Conservation (phyloP, 768 basidiomycete genomes). For the Lentinula aciculospora region DNA sequence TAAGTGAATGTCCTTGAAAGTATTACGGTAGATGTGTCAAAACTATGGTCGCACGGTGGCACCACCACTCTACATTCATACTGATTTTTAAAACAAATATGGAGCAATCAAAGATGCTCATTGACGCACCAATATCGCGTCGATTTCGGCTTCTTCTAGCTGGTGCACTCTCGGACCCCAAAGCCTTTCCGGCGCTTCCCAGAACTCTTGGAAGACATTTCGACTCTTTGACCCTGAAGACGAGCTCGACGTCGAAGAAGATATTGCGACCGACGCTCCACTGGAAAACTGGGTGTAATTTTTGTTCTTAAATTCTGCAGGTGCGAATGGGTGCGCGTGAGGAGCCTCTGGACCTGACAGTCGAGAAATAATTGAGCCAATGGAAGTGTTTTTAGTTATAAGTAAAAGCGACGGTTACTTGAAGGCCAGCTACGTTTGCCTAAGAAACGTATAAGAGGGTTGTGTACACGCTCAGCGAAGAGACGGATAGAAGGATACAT, state of each 20-base stretch:
- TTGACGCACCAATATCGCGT: slow-evolving; percentile 55
- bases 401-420: slow-evolving; percentile 23
- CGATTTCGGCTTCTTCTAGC: slow-evolving; percentile 54
- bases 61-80: slow-evolving; percentile 52
- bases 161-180: slow-evolving; percentile 47
- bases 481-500: slow-evolving; percentile 30
- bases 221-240: slow-evolving; percentile 12
- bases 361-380: neutral
- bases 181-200: slow-evolving; percentile 61
- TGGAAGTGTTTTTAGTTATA: too few relatives aligned
- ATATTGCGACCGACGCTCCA: slow-evolving; percentile 22
- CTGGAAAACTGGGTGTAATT: slow-evolving; percentile 39
- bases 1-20: neutral
- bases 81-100: slow-evolving; percentile 3
- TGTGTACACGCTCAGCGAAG: slow-evolving; percentile 38
- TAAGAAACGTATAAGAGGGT: slow-evolving; percentile 58
- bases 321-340: slow-evolving; percentile 63
- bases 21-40: neutral
- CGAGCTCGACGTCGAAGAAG: slow-evolving; percentile 11
- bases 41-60: slow-evolving; percentile 41
- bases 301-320: slow-evolving; percentile 48
- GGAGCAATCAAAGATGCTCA: neutral
- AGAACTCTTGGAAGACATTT: slow-evolving; percentile 40
- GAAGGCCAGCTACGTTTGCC: slow-evolving; percentile 52
- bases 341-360: slow-evolving; percentile 28